phyloP scores from a whole-genome alignment of 2,329 filamentous ascomycete genomes.

The Sporothrix humicola region DNA sequence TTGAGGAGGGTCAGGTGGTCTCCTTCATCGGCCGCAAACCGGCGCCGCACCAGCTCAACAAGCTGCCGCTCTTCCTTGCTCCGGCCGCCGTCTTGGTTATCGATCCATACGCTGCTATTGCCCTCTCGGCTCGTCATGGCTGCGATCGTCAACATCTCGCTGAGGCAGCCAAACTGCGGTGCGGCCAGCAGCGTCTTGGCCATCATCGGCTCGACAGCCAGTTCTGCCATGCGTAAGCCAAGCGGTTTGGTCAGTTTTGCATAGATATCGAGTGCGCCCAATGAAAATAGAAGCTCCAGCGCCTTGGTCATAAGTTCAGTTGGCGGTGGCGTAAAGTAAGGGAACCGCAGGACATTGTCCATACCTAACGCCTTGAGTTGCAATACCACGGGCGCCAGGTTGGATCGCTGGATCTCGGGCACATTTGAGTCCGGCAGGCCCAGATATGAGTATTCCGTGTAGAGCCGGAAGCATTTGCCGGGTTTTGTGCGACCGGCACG shows the following conservation, averaged over 20 bases:
- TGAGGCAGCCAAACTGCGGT: conserved; percentile 74
- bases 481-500: conserved; percentile 86
- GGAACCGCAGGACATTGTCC: conserved; percentile 89
- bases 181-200: conserved; percentile 83
- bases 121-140: conserved; percentile 91
- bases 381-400: conserved; percentile 84
- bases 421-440: conserved; percentile 72
- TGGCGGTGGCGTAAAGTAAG: conserved; percentile 85
- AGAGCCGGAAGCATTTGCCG: conserved; percentile 93
- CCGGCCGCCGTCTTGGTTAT: conserved; percentile 67
- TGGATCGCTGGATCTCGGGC: conserved; percentile 91
- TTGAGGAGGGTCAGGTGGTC: conserved; percentile 93
- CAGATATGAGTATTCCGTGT: conserved; percentile 75
- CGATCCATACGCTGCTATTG: conserved; percentile 79
- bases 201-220: conserved; percentile 95
- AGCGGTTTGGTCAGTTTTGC: conserved; percentile 88
- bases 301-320: conserved; percentile 83
- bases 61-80: conserved; percentile 64
- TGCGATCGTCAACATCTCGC: conserved; percentile 87
- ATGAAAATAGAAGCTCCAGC: conserved; percentile 82
- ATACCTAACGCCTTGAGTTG: conserved; percentile 95
- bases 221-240: conserved; percentile 89
- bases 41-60: conserved; percentile 74
- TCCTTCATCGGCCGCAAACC: conserved; percentile 90
- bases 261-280: conserved; percentile 87